Base-by-base conservation (phyloP, 176 grass and related monocot genomes). In the Urochloa ruziziensis region DNA sequence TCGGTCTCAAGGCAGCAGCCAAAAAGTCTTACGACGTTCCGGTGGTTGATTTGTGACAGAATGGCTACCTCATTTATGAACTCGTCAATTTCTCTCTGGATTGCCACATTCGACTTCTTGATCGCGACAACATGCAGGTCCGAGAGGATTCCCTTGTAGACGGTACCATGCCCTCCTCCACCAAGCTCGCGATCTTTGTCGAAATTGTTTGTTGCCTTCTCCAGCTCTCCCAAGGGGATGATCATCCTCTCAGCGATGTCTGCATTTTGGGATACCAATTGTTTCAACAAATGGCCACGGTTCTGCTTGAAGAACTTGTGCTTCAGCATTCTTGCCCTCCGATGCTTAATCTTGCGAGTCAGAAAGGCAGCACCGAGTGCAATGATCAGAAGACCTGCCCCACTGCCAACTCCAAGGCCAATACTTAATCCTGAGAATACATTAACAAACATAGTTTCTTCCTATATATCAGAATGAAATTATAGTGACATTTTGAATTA, bases 31-130 rank as follows among this genome's bases (percentile, higher is more conserved):
- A 93, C 87, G 8, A 90, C 70, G 23, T 90, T 93, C 1, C 75
- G 51, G 21, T 90, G 87, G 54, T 89, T 90, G 21, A 90, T 84
- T 40, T 90, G 67, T 1, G 91, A 93, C 10, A 93, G 91, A 52
- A 93, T 90, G 16, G 74, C 62, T 7, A 88, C 77, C 69, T 93
- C 87, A 14, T 93, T 90, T 56, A 90, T 93, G 71, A 93, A 93
- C 74, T 93, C 80, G 0, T 93, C 58, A 0, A 87, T 90, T 47
- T 93, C 88, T 81, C 71, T 88, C n/a, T 85, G 80, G 3, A 93
- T 42, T 12, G 33, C 42, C 3, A 48, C 70, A n/a, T 93, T 90
- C 2, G 91, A 90, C 42, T 90, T 93, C 64, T 90, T 93, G 9
- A 93, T 93, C 1, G 88, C 84, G 15, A 93, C 88, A 0, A 90